phyloP scores from a whole-genome alignment of 495 filamentous ascomycete genomes.

The Penicillium angulare region DNA sequence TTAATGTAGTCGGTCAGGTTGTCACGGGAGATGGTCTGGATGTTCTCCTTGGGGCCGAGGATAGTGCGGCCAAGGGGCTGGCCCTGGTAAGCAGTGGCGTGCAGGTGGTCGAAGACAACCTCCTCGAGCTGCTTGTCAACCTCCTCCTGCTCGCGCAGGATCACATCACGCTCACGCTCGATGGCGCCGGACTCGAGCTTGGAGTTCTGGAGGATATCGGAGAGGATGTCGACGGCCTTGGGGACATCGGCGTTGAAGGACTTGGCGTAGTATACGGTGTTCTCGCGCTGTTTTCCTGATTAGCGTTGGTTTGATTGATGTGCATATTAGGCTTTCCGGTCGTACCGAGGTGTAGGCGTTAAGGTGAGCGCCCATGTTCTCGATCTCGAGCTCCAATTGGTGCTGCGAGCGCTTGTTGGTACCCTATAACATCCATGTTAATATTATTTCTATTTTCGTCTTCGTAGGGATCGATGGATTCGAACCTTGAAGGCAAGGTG shows the following conservation, averaged over 20 bases:
- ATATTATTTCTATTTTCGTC: slow-evolving; percentile 11
- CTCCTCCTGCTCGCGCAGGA: slow-evolving; percentile 97
- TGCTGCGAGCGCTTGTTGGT: slow-evolving; percentile 90
- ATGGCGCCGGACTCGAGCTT: slow-evolving; percentile 91
- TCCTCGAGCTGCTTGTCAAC: slow-evolving; percentile 99
- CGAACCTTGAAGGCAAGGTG: slow-evolving; percentile 97
- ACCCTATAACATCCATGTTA: slow-evolving; percentile 56
- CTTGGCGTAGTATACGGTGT: slow-evolving; percentile 99
- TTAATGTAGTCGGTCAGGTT: slow-evolving; percentile 96
- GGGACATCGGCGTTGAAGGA: slow-evolving; percentile 97
- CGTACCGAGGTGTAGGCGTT: slow-evolving; percentile 99
- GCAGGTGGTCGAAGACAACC: slow-evolving; percentile 98
- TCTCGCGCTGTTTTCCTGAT: slow-evolving; percentile 78
- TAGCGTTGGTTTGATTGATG: slow-evolving; percentile 15
- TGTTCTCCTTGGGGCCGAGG: slow-evolving; percentile 96
- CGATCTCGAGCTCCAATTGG: slow-evolving; percentile 97
- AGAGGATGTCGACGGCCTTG: slow-evolving; percentile 92
- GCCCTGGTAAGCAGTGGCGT: slow-evolving; percentile 94
- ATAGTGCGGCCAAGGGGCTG: slow-evolving; percentile 98
- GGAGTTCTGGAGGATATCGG: slow-evolving; percentile 98
- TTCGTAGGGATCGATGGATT: slow-evolving; percentile 1
- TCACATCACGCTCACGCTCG: slow-evolving; percentile 96
- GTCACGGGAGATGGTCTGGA: slow-evolving; percentile 85
- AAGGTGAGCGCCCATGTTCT: slow-evolving; percentile 99
- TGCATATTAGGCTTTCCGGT: slow-evolving; percentile 25